These are phyloP conservation scores for Helenozyma baotianmanensis DNA, from an alignment of 805 yeast genomes.

Conservation along the genomic window DNA sequence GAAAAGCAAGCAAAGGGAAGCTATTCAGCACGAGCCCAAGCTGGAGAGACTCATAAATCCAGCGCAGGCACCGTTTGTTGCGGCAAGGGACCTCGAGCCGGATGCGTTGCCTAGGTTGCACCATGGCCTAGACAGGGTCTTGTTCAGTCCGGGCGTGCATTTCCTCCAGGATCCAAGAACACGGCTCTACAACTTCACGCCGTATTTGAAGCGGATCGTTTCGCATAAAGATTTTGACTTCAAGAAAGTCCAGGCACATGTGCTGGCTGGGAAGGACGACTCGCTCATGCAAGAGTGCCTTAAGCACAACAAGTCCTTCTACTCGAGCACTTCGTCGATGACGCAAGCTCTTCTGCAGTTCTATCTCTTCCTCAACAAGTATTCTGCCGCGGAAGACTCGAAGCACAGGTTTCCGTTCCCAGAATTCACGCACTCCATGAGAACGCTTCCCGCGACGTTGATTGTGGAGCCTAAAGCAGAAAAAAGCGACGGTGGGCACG, in stretches of 20 bases:
- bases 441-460: constrained; percentile 43
- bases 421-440: constrained; percentile 43
- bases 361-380: constrained; percentile 60
- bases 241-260: constrained; percentile 49
- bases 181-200: constrained; percentile 63
- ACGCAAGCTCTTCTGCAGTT: constrained; percentile 71
- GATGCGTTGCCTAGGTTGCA: constrained; percentile 51
- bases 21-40: no score
- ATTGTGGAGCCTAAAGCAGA: constrained; percentile 48
- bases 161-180: constrained; percentile 75
- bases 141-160: constrained; percentile 81
- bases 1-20: no score
- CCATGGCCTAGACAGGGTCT: constrained; percentile 63
- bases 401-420: constrained; percentile 29
- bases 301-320: constrained; percentile 36
- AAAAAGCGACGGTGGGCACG: constrained; percentile 19
- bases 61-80: constrained; percentile 8
- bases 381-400: constrained; percentile 12
- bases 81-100: constrained; percentile 17
- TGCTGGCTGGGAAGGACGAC: constrained; percentile 65
- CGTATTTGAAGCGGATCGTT: constrained; percentile 54
- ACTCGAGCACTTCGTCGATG: constrained; percentile 86
- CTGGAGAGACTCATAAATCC: not conserved
- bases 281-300: constrained; percentile 46
- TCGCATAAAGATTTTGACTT: constrained; percentile 63